Conservation (phyloP, 768 basidiomycete species). For the Holtermannia corniformis region DNA sequence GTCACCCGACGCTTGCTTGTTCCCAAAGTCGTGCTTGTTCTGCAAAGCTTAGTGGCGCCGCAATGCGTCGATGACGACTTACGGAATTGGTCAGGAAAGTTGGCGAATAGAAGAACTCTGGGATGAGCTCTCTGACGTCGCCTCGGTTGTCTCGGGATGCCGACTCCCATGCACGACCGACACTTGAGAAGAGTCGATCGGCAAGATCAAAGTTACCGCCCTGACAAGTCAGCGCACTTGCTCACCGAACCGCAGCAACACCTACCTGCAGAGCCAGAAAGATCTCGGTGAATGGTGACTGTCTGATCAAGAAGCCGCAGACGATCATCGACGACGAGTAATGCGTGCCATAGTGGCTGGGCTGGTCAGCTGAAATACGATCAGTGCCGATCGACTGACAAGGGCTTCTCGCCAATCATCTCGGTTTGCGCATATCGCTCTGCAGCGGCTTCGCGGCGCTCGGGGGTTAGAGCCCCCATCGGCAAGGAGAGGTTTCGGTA, state of each 20-base stretch:
- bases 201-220: conserved; percentile 94
- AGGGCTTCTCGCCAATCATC: conserved; percentile 68
- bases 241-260: neutral
- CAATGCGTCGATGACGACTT: conserved; percentile 6
- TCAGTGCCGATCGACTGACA: conserved; percentile 38
- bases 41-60: neutral
- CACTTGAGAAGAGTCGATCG: conserved; percentile 45
- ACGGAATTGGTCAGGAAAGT: conserved; percentile 71
- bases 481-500: conserved; percentile 62
- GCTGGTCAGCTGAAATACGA: neutral
- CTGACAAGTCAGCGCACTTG: conserved; percentile 44
- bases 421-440: conserved; percentile 64
- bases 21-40: conserved; percentile 40
- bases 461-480: conserved; percentile 78
- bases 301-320: conserved; percentile 82
- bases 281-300: conserved; percentile 87
- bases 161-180: conserved; percentile 71
- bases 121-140: conserved; percentile 87
- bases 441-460: conserved; percentile 63
- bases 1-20: conserved; percentile 42
- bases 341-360: conserved; percentile 56
- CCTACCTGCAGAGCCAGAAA: conserved; percentile 73
- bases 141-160: conserved; percentile 77
- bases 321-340: conserved; percentile 97
- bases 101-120: conserved; percentile 46